Percentiles rank a stretch among this genome's conserved stretches.
Evolutionary conservation across 2,329 filamentous ascomycete species (phyloP).

Genomic region (Sclerotinia minor): DNA sequence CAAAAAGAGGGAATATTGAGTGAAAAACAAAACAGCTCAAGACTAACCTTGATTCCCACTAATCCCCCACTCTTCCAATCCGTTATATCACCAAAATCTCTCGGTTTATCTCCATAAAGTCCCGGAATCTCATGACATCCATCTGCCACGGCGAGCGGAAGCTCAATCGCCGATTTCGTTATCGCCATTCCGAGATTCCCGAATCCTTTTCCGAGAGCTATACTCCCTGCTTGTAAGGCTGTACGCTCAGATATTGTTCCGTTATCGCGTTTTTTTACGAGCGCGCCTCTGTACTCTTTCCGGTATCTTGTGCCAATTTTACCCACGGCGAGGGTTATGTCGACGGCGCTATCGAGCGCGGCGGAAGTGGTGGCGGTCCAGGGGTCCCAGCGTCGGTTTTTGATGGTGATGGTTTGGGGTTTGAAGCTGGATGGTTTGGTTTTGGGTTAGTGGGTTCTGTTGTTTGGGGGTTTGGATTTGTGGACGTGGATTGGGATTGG

Average conservation of each 20-base stretch:
- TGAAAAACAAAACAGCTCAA: not conserved
- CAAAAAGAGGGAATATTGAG: too few relatives aligned
- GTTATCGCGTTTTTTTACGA: not conserved
- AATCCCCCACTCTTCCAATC: constrained; percentile 15
- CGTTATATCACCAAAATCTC: not conserved
- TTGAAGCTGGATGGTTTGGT: not conserved
- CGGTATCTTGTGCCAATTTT: not conserved
- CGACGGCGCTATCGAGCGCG: not conserved
- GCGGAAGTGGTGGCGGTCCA: constrained; percentile 7
- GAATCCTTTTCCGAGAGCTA: constrained; percentile 23
- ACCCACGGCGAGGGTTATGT: not conserved
- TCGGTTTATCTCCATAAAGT: constrained; percentile 8
- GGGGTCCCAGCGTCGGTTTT: constrained; percentile 6
- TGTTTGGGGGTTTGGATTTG: not conserved
- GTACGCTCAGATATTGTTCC: not conserved
- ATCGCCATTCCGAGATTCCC: not conserved
- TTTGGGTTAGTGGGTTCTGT: not conserved
- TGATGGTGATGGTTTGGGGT: not conserved
- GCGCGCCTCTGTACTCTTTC: not conserved
- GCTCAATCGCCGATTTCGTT: constrained; percentile 16
- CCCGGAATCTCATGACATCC: not conserved
- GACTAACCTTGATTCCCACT: constrained; percentile 1
- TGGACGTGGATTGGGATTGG: not conserved
- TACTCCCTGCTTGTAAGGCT: not conserved
- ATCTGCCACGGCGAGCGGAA: constrained; percentile 3